phyloP scores from a whole-genome alignment of 768 basidiomycete species.

The Boletus tomentosulus region DNA sequence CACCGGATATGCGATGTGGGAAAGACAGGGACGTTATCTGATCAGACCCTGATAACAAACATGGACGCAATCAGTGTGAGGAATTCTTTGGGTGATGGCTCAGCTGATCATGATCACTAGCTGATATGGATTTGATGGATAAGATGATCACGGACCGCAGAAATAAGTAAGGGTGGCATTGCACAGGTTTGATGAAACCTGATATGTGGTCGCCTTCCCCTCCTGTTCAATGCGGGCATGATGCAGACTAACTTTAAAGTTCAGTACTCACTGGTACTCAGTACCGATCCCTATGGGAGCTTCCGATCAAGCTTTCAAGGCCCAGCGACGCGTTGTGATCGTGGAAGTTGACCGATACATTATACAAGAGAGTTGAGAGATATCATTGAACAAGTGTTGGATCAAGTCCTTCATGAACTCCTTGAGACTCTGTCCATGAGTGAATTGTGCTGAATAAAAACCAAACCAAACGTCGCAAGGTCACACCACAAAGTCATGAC shows the following conservation, averaged over 20 bases:
- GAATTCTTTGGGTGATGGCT: neutral
- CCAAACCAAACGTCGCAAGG: too few relatives aligned
- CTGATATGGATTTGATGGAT: neutral
- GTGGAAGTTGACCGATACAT: too few relatives aligned
- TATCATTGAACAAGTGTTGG: too few relatives aligned
- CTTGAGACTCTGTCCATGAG: too few relatives aligned
- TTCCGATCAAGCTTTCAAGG: too few relatives aligned
- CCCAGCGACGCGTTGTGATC: too few relatives aligned
- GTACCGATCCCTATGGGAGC: too few relatives aligned
- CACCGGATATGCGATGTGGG: constrained; percentile 1
- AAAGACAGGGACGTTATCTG: neutral
- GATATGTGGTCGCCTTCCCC: neutral
- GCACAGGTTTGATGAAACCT: neutral
- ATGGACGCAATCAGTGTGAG: neutral
- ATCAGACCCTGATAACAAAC: neutral
- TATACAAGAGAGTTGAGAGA: too few relatives aligned
- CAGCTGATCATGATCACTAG: neutral
- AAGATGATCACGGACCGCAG: neutral
- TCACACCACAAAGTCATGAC: too few relatives aligned
- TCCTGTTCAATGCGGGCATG: neutral
- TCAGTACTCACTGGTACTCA: neutral
- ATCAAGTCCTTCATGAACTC: too few relatives aligned
- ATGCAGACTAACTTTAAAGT: neutral
- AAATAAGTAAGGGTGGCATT: neutral
- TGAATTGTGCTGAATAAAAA: too few relatives aligned